A percentile compares a stretch with the other conserved stretches of the same genome.
phyloP scores from a whole-genome alignment of 495 filamentous ascomycete species.

The Annulohypoxylon maeteangense region DNA sequence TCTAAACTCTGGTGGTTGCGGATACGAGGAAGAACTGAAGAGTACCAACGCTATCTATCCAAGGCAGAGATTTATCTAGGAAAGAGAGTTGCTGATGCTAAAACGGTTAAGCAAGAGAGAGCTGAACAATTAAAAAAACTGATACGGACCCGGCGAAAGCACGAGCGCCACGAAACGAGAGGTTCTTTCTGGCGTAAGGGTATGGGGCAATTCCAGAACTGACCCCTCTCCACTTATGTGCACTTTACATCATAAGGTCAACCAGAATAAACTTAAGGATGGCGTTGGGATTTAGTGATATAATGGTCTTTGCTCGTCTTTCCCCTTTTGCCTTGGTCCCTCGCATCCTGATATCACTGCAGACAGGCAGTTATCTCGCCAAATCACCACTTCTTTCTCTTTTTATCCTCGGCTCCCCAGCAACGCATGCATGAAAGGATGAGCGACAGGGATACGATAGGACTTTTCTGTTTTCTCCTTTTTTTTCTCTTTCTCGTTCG shows the following conservation, averaged over 20 bases:
- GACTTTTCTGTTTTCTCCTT: conserved; percentile 11
- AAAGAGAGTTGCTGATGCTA: conserved; percentile 42
- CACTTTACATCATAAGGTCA: conserved; percentile 43
- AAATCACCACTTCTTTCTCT: conserved; percentile 23
- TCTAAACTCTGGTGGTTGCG: conserved; percentile 62
- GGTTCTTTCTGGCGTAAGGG: conserved; percentile 41
- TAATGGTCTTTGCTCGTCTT: conserved; percentile 32
- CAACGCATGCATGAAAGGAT: conserved; percentile 18
- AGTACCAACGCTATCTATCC: conserved; percentile 53
- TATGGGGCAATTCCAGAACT: conserved; percentile 23
- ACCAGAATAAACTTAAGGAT: conserved; percentile 34
- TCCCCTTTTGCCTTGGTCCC: conserved; percentile 2
- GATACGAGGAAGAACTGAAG: conserved; percentile 53
- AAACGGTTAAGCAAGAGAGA: conserved; percentile 36
- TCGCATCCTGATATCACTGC: conserved; percentile 10
- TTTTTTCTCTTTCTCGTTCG: conserved; percentile 22
- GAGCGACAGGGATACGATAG: conserved; percentile 12
- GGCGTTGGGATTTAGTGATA: conserved; percentile 44
- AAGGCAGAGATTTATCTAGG: conserved; percentile 53
- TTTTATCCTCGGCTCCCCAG: background rate
- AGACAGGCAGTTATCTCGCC: conserved; percentile 5
- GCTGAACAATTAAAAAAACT: conserved; percentile 39
- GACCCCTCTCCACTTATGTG: conserved; percentile 12
- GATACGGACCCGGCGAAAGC: conserved; percentile 38
- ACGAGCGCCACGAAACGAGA: conserved; percentile 32